Conservation (phyloP, 352 stramenopile genomes). For the Globisporangium splendens region DNA sequence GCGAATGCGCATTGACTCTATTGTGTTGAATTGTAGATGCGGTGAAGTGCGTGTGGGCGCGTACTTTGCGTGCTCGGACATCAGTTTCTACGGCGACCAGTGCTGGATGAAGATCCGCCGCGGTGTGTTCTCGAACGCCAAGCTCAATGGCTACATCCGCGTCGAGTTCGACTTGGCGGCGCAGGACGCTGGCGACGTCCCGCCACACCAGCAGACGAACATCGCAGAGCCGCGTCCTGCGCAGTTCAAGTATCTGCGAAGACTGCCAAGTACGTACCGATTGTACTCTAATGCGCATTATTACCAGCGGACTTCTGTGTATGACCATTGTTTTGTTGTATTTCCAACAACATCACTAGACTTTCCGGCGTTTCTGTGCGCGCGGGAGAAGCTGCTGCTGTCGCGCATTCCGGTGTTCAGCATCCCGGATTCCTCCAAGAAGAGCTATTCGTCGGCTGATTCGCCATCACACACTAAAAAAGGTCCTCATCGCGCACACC, state of each 20-base stretch:
- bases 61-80: slow-evolving; percentile 63
- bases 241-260: slow-evolving; percentile 48
- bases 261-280: slow-evolving; percentile 43
- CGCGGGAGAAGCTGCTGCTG: slow-evolving; percentile 45
- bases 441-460: slow-evolving; percentile 12
- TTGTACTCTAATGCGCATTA: background rate
- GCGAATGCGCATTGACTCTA: no score
- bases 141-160: slow-evolving; percentile 67
- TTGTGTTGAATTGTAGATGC: slow-evolving; percentile 21
- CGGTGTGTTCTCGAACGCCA: slow-evolving; percentile 69
- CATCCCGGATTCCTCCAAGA: slow-evolving; percentile 8
- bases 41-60: slow-evolving; percentile 51
- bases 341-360: slow-evolving; percentile 18
- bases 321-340: background rate
- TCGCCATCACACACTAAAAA: slow-evolving; percentile 19
- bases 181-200: slow-evolving; percentile 22
- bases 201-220: slow-evolving; percentile 25
- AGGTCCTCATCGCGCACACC: slow-evolving; percentile 13
- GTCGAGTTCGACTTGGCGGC: slow-evolving; percentile 46
- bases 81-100: slow-evolving; percentile 51
- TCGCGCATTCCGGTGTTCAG: slow-evolving; percentile 50
- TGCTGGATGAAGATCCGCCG: slow-evolving; percentile 79
- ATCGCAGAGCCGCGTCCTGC: slow-evolving; percentile 16
- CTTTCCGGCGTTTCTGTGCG: slow-evolving; percentile 61
- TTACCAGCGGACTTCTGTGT: background rate